A percentile compares a stretch with the other conserved stretches of the same genome.
Evolutionary conservation across 1,284 basidiomycete genomes (phyloP).

Genomic region (Tremellales sp.): DNA sequence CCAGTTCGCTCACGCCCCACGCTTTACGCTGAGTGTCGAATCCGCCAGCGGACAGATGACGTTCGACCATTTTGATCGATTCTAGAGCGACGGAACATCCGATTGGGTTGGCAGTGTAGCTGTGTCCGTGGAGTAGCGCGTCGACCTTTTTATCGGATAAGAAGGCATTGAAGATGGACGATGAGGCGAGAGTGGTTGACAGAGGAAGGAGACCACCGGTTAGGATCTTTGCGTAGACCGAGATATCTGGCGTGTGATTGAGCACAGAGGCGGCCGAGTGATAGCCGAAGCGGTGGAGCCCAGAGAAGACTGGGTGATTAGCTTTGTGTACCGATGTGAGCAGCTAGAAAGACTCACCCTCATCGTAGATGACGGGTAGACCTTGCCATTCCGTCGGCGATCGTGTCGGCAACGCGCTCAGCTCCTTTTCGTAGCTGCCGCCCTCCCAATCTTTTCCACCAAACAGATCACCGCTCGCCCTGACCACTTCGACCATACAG

Average conservation of each 20-base stretch:
- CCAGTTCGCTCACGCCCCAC: constrained; percentile 49
- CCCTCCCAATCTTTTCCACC: constrained; percentile 13
- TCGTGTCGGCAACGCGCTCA: constrained; percentile 8
- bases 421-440: constrained; percentile 9
- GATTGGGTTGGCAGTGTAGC: constrained; percentile 86
- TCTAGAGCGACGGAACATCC: constrained; percentile 88
- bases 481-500: constrained; percentile 74
- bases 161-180: constrained; percentile 77
- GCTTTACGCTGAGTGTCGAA: constrained; percentile 58
- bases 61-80: constrained; percentile 64
- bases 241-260: constrained; percentile 74
- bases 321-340: not conserved
- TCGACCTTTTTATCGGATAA: constrained; percentile 67
- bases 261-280: constrained; percentile 63
- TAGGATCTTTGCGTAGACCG: constrained; percentile 88
- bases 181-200: constrained; percentile 74
- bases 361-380: constrained; percentile 90
- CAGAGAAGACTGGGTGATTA: constrained; percentile 68
- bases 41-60: constrained; percentile 52
- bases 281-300: constrained; percentile 79
- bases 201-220: constrained; percentile 91
- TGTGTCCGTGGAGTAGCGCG: constrained; percentile 90
- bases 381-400: constrained; percentile 57
- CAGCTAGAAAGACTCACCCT: constrained; percentile 55
- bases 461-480: constrained; percentile 55